These are phyloP conservation scores for Cenchrus americanus DNA, from an alignment of 176 grass and related monocot genomes.

Conservation along the genomic window DNA sequence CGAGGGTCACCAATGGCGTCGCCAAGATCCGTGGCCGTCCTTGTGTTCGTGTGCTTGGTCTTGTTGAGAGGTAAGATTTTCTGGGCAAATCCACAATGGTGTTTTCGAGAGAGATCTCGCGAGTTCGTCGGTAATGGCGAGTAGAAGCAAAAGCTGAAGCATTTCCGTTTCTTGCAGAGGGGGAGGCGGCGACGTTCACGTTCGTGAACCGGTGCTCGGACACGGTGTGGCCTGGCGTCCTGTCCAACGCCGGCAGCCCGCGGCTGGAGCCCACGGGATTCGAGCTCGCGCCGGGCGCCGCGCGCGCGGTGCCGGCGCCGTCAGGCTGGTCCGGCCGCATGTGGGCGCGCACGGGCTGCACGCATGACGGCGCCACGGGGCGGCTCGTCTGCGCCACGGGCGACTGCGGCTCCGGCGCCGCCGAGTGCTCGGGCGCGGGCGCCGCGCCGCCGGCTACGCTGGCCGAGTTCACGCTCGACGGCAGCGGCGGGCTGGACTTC, in stretches of 20 bases:
- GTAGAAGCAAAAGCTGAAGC: neutral
- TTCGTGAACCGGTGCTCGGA: conserved; percentile 76
- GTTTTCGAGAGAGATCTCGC: conserved; percentile 1
- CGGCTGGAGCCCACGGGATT: conserved; percentile 73
- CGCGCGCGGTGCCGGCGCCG: conserved; percentile 57
- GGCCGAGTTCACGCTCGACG: conserved; percentile 91
- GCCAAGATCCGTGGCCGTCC: conserved; percentile 10
- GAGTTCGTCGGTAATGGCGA: neutral
- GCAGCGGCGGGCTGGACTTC: conserved; percentile 62
- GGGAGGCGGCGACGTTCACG: conserved; percentile 65
- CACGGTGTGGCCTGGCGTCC: conserved; percentile 75
- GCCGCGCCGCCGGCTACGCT: conserved; percentile 81
- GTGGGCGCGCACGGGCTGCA: conserved; percentile 82
- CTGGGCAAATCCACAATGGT: neutral
- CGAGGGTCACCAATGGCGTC: conserved; percentile 34
- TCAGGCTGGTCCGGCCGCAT: conserved; percentile 84
- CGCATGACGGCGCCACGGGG: conserved; percentile 43
- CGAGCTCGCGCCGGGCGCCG: conserved; percentile 59
- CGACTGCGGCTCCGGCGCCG: conserved; percentile 77
- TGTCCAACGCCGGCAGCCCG: conserved; percentile 73
- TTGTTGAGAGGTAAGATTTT: conserved; percentile 31
- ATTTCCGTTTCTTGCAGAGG: conserved; percentile 37
- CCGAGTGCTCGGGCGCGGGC: conserved; percentile 74
- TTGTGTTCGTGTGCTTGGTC: conserved; percentile 35
- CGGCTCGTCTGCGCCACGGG: conserved; percentile 64